phyloP scores from a whole-genome alignment of 2,329 filamentous ascomycete species.

The Arthroderma sp. region DNA sequence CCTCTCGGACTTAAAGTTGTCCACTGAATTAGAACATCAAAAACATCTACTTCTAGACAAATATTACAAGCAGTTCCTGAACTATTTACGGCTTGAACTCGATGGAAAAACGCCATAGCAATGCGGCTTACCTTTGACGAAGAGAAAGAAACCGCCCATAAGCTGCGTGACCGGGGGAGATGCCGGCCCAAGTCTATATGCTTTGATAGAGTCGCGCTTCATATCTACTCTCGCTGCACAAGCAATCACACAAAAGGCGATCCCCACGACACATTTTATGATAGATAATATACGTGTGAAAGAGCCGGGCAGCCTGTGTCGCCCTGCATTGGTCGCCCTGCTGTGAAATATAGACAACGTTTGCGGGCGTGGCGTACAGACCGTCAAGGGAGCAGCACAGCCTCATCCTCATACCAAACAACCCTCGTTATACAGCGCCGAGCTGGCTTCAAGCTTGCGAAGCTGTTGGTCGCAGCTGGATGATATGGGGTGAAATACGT shows the following conservation, averaged over 20 bases:
- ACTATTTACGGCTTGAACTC: neutral
- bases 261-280: neutral
- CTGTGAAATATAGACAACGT: neutral
- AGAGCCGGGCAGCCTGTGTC: neutral
- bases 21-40: neutral
- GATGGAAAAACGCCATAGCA: neutral
- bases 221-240: neutral
- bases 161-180: neutral
- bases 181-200: neutral
- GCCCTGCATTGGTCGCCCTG: neutral
- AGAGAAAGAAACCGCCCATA: neutral
- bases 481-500: neutral
- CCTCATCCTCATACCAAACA: neutral
- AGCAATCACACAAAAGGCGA: neutral
- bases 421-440: neutral
- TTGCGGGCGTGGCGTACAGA: neutral
- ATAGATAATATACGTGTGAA: neutral
- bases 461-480: neutral
- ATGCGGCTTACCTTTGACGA: neutral
- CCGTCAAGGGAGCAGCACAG: neutral
- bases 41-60: too few species aligned
- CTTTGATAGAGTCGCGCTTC: neutral
- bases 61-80: neutral
- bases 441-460: neutral
- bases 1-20: too few species aligned